Evolutionary conservation across 1,284 basidiomycete genomes (phyloP).

Genomic region (Apiotrichum laibachii): DNA sequence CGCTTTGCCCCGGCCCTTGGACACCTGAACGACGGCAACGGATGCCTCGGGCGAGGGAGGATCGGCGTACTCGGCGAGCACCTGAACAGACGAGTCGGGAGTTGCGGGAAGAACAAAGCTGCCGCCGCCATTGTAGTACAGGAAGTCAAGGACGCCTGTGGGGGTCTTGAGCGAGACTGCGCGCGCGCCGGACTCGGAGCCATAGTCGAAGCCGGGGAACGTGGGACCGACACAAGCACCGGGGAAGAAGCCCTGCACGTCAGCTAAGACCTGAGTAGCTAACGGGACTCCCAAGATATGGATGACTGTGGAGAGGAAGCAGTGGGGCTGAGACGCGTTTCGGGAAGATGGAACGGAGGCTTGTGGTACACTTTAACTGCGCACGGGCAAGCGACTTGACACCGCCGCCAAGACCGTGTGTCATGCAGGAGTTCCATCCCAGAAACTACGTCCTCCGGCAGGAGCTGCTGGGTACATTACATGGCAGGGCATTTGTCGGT

Average conservation of each 20-base stretch:
- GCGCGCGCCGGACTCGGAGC: constrained; percentile 53
- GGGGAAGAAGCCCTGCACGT: constrained; percentile 57
- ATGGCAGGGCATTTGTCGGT: too few relatives aligned
- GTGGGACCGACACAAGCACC: constrained; percentile 58
- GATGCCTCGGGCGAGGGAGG: constrained; percentile 24
- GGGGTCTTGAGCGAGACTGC: constrained; percentile 47
- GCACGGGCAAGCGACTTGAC: too few relatives aligned
- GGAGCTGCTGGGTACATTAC: too few relatives aligned
- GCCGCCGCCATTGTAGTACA: constrained; percentile 61
- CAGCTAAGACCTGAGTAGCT: neutral
- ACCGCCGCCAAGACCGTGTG: too few relatives aligned
- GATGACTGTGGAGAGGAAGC: too few relatives aligned
- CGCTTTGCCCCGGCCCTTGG: constrained; percentile 60
- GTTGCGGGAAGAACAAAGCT: constrained; percentile 53
- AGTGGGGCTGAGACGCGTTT: too few relatives aligned
- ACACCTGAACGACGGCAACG: constrained; percentile 58
- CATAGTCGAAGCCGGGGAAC: constrained; percentile 59
- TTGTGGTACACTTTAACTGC: too few relatives aligned
- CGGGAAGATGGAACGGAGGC: too few relatives aligned
- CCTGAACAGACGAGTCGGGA: constrained; percentile 34
- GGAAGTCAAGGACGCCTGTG: constrained; percentile 36
- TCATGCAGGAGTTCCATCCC: too few relatives aligned
- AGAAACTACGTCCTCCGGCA: too few relatives aligned
- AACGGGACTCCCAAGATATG: too few relatives aligned
- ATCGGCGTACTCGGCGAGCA: constrained; percentile 52